These are phyloP conservation scores for Dendrobium catenatum DNA, from an alignment of 106 monocot genomes.

Conservation along the genomic window DNA sequence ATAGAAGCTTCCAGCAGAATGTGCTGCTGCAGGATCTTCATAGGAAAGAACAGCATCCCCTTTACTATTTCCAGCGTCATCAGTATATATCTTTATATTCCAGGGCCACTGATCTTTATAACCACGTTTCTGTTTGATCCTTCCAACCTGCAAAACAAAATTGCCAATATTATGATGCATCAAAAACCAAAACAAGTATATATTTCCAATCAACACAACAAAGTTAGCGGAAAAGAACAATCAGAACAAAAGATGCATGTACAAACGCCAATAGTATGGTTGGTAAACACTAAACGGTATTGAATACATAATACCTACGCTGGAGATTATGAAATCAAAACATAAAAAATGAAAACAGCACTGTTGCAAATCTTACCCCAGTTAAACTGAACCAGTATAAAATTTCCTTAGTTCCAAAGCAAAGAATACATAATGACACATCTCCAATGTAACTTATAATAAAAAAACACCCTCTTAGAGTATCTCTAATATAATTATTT, in stretches of 20 bases:
- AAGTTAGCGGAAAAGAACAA: background rate
- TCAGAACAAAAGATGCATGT: background rate
- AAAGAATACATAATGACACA: background rate
- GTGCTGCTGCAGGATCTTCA: constrained; percentile 99
- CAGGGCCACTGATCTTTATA: constrained; percentile 99
- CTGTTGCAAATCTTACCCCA: background rate
- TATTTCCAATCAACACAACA: background rate
- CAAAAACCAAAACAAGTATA: background rate
- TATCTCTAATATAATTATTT: background rate
- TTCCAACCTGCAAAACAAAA: constrained; percentile 64
- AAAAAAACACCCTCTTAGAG: background rate
- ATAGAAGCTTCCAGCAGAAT: constrained; percentile 96
- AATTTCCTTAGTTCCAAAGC: background rate
- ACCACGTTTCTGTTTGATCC: constrained; percentile 96
- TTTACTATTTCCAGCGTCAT: constrained; percentile 78
- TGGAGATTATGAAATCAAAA: background rate
- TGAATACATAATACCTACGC: background rate
- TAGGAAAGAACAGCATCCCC: constrained; percentile 92
- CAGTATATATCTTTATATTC: constrained; percentile 96
- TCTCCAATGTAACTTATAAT: background rate
- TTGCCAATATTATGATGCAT: background rate
- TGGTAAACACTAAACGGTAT: background rate
- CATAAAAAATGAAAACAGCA: background rate
- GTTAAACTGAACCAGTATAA: background rate
- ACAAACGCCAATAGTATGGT: background rate